These are phyloP conservation scores for Trichocladium antarcticum DNA, from an alignment of 495 filamentous ascomycete genomes.

Conservation along the genomic window DNA sequence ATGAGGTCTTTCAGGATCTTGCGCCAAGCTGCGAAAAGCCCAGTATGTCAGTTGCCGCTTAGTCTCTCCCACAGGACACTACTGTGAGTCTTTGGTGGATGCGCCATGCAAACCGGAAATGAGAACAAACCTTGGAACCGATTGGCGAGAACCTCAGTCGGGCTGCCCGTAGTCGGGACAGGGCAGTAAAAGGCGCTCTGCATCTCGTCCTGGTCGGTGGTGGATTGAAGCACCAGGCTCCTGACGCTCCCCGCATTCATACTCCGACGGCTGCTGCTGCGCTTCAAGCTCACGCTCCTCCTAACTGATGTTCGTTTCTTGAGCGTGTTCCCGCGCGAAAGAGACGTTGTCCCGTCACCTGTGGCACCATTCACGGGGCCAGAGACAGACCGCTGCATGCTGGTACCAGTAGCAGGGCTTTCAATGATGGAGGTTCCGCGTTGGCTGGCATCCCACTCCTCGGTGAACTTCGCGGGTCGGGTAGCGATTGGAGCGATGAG, in stretches of 20 bases:
- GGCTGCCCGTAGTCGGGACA: slow-evolving; percentile 74
- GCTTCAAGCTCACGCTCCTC: slow-evolving; percentile 60
- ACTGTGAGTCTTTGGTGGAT: no score
- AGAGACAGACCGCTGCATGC: slow-evolving; percentile 40
- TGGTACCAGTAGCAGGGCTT: slow-evolving; percentile 23
- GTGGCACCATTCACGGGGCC: slow-evolving; percentile 30
- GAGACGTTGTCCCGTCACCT: slow-evolving; percentile 26
- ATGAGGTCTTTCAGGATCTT: slow-evolving; percentile 93
- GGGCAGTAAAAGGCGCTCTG: slow-evolving; percentile 84
- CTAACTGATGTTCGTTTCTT: slow-evolving; percentile 76
- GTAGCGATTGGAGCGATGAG: slow-evolving; percentile 15
- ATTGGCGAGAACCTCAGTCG: slow-evolving; percentile 80
- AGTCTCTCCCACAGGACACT: neutral
- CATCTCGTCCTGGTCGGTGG: slow-evolving; percentile 52
- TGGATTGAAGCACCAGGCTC: slow-evolving; percentile 55
- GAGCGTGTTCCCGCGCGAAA: slow-evolving; percentile 66
- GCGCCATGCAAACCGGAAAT: neutral
- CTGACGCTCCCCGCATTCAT: slow-evolving; percentile 73
- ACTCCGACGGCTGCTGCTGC: slow-evolving; percentile 64
- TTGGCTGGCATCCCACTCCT: slow-evolving; percentile 61
- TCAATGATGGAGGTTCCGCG: slow-evolving; percentile 53
- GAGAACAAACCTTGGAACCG: slow-evolving; percentile 73
- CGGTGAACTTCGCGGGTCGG: slow-evolving; percentile 45
- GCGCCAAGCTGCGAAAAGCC: slow-evolving; percentile 60
- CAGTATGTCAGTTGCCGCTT: slow-evolving; percentile 3